Evolutionary conservation across 1,284 basidiomycete species (phyloP).

Genomic region (Xerocomus minutiporus): DNA sequence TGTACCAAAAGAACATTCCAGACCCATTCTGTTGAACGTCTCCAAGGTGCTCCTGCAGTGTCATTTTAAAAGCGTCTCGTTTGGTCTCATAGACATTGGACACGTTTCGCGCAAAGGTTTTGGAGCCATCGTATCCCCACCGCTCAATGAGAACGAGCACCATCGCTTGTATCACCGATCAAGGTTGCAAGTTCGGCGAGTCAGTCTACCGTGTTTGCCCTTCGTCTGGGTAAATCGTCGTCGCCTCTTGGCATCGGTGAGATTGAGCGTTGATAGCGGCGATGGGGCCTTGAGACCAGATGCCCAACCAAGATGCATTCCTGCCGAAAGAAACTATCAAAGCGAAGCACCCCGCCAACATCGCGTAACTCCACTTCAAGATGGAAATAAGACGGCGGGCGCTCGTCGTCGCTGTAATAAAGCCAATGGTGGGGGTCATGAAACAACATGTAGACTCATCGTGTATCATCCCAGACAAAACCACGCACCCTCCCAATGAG

Average conservation of each 20-base stretch:
- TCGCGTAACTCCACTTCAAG: slow-evolving; percentile 56
- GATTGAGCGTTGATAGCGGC: slow-evolving; percentile 63
- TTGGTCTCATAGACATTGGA: slow-evolving; percentile 74
- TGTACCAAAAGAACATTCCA: slow-evolving; percentile 56
- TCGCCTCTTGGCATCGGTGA: background rate
- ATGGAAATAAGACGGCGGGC: slow-evolving; percentile 69
- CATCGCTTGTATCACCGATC: slow-evolving; percentile 72
- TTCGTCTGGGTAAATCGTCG: background rate
- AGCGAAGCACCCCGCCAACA: slow-evolving; percentile 70
- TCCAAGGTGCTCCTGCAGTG: slow-evolving; percentile 45
- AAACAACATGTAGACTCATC: background rate
- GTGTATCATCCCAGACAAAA: background rate
- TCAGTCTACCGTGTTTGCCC: slow-evolving; percentile 42
- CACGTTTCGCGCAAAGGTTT: slow-evolving; percentile 63
- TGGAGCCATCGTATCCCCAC: slow-evolving; percentile 76
- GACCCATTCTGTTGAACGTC: background rate
- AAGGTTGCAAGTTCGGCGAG: slow-evolving; percentile 72
- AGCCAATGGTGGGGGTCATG: slow-evolving; percentile 70
- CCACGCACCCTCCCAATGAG: slow-evolving; percentile 65
- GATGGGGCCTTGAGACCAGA: slow-evolving; percentile 72
- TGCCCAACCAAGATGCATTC: slow-evolving; percentile 74
- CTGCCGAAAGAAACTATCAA: slow-evolving; percentile 83
- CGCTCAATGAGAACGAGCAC: slow-evolving; percentile 59
- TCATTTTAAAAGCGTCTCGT: slow-evolving; percentile 71
- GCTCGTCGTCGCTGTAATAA: slow-evolving; percentile 58